A percentile compares a stretch with the other conserved stretches of the same genome.
Conservation (phyloP, 805 yeast genomes). For the Yarrowia sp. region DNA sequence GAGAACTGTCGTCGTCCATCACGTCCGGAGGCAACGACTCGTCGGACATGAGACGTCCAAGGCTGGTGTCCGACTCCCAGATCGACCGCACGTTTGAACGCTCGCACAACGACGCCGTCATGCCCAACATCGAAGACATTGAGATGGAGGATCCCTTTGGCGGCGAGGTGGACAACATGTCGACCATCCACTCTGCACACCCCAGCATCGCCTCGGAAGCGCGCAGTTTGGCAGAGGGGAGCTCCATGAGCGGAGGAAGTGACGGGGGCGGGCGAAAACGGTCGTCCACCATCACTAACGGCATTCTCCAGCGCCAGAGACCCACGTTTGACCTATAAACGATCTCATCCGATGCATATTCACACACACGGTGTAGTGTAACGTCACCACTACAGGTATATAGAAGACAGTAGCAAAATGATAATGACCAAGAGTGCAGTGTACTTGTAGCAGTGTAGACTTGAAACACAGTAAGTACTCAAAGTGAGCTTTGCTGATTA, state of each 20-base stretch:
- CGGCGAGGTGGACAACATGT: slow-evolving; percentile 28
- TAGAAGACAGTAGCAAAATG: too few relatives aligned
- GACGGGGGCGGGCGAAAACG: slow-evolving; percentile 27
- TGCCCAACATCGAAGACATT: slow-evolving; percentile 31
- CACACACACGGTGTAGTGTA: neutral
- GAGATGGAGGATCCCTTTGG: slow-evolving; percentile 21
- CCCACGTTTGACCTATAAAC: slow-evolving; percentile 33
- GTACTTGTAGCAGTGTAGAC: too few relatives aligned
- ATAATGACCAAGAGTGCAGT: too few relatives aligned
- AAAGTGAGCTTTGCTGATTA: too few relatives aligned
- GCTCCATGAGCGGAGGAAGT: neutral
- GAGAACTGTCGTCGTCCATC: slow-evolving; percentile 24
- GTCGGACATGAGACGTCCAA: slow-evolving; percentile 12
- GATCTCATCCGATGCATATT: neutral
- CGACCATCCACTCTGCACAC: slow-evolving; percentile 22
- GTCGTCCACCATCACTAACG: slow-evolving; percentile 24
- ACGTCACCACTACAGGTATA: slow-evolving; percentile 1
- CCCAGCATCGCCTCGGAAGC: slow-evolving; percentile 3
- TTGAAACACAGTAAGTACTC: too few relatives aligned
- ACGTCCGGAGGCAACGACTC: neutral
- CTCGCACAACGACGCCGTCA: slow-evolving; percentile 12
- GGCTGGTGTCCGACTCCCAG: slow-evolving; percentile 31
- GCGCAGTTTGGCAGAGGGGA: neutral
- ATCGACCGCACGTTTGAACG: slow-evolving; percentile 23
- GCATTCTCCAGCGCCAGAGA: slow-evolving; percentile 31